Percentiles rank a stretch among this genome's conserved stretches.
phyloP scores from a whole-genome alignment of 202 grass and related monocot genomes.

The Hordeum pubiflorum region DNA sequence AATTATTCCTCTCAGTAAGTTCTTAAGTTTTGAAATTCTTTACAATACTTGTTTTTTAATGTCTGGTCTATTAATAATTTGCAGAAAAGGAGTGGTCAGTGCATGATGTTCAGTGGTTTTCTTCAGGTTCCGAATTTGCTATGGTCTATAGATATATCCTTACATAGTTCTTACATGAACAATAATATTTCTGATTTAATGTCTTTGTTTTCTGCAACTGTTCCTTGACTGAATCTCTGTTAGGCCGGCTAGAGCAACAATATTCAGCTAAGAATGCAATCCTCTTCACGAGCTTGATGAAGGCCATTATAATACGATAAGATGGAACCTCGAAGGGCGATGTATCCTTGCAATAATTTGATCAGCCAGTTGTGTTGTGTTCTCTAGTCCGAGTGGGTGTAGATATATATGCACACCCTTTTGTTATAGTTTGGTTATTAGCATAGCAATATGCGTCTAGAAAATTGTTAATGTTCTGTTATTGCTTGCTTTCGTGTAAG shows the following conservation, averaged over 20 bases:
- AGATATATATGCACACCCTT: background rate
- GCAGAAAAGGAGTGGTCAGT: too few species aligned
- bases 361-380: background rate
- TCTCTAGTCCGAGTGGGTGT: background rate
- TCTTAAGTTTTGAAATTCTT: too few species aligned
- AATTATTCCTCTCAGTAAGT: too few species aligned
- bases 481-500: background rate
- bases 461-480: background rate
- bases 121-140: too few species aligned
- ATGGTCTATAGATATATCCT: too few species aligned
- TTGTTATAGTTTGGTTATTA: background rate
- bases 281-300: slow-evolving; percentile 81
- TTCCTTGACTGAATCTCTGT: slow-evolving; percentile 53
- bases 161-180: too few species aligned
- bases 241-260: slow-evolving; percentile 35
- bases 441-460: background rate
- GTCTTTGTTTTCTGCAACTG: too few species aligned
- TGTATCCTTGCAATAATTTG: slow-evolving; percentile 54
- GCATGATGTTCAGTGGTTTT: too few species aligned
- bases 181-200: too few species aligned
- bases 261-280: slow-evolving; percentile 77
- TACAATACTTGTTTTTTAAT: too few species aligned
- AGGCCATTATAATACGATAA: slow-evolving; percentile 76
- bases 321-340: slow-evolving; percentile 87
- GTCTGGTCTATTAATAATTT: too few species aligned